Evolutionary conservation across 345 rosid genomes (phyloP).

Genomic region (Draba incana): DNA sequence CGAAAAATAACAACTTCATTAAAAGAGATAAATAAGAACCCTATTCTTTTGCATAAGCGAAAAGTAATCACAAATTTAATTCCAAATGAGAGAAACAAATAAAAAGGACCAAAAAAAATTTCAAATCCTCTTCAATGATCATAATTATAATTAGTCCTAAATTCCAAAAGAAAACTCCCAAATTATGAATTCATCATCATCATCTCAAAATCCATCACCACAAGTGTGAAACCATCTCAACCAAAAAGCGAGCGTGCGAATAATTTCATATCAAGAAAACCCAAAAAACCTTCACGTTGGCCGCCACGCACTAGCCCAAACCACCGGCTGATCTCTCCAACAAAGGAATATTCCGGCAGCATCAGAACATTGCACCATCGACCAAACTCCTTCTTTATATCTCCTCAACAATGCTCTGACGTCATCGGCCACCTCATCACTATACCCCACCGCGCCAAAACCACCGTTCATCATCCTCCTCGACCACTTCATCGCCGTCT

Average conservation of each 20-base stretch:
- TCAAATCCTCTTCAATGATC: conserved; percentile 1
- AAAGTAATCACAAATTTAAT: conserved; percentile 36
- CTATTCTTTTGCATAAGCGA: conserved; percentile 19
- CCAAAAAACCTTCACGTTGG: conserved; percentile 44
- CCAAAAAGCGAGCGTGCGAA: conserved; percentile 20
- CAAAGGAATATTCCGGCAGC: conserved; percentile 87
- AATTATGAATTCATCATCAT: conserved; percentile 34
- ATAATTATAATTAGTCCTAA: conserved; percentile 32
- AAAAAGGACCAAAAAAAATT: neutral
- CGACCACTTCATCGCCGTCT: conserved; percentile 79
- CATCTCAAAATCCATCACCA: conserved; percentile 34
- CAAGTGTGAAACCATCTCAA: conserved; percentile 53
- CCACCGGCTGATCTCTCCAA: conserved; percentile 95
- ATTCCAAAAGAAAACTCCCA: conserved; percentile 34
- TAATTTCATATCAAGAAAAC: neutral
- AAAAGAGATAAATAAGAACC: conserved; percentile 3
- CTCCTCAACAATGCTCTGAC: conserved; percentile 89
- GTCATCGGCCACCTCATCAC: conserved; percentile 92
- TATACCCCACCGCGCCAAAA: conserved; percentile 50
- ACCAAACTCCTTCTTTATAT: conserved; percentile 88
- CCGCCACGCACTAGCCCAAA: conserved; percentile 97
- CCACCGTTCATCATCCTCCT: conserved; percentile 63
- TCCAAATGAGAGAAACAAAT: neutral
- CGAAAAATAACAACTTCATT: neutral
- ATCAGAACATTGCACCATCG: conserved; percentile 68